A percentile compares a stretch with the other conserved stretches of the same genome.
Conservation (phyloP, 2,329 filamentous ascomycete genomes). For the Fusarium xyrophilum region DNA sequence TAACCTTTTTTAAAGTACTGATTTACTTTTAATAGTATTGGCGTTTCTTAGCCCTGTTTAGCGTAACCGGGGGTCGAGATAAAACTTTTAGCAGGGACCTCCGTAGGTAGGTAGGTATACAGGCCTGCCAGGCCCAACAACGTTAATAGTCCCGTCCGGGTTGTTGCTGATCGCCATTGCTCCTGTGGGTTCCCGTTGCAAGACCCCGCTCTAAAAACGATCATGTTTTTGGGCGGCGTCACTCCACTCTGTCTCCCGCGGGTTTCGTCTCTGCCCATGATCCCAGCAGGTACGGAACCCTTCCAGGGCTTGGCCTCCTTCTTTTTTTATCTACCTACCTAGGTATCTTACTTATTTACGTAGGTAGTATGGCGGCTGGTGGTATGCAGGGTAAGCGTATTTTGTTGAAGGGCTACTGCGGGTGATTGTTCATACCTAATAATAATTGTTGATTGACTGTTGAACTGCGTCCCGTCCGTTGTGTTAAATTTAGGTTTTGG, state of each 20-base stretch:
- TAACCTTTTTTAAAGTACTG: no score
- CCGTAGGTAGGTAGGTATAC: background rate
- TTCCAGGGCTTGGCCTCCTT: constrained; percentile 18
- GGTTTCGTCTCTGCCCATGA: constrained; percentile 34
- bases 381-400: constrained; percentile 2
- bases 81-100: no score
- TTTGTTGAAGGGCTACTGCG: background rate
- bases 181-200: constrained; percentile 31
- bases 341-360: constrained; percentile 1
- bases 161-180: constrained; percentile 23
- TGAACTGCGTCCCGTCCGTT: background rate
- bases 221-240: constrained; percentile 10
- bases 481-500: background rate
- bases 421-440: background rate
- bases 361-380: background rate
- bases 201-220: constrained; percentile 25
- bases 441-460: background rate
- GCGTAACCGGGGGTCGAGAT: no score
- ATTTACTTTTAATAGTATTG: no score
- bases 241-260: constrained; percentile 14
- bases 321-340: constrained; percentile 9
- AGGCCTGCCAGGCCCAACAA: background rate
- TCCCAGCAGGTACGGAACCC: constrained; percentile 9
- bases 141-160: constrained; percentile 8
- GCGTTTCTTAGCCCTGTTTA: no score